These are phyloP conservation scores for Naganishia kalamii DNA, from an alignment of 768 basidiomycete species.

Conservation along the genomic window DNA sequence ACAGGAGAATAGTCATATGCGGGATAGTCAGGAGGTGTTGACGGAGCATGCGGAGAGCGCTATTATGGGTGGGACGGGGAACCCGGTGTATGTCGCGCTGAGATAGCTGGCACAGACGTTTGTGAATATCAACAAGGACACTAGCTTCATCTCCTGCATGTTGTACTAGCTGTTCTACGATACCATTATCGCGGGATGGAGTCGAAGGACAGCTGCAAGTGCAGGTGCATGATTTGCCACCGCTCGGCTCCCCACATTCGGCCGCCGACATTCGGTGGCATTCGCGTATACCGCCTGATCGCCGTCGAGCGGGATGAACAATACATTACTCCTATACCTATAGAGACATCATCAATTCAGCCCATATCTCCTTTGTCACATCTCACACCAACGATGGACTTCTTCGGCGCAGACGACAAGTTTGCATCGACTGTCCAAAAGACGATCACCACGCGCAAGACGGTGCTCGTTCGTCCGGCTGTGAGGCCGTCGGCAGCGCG, in stretches of 20 bases:
- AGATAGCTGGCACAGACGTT: slow-evolving; percentile 30
- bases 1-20: slow-evolving; percentile 29
- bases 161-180: too few relatives aligned
- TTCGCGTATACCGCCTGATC: too few relatives aligned
- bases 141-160: too few relatives aligned
- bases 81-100: slow-evolving; percentile 30
- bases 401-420: slow-evolving; percentile 2
- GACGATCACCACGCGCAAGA: slow-evolving; percentile 8
- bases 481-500: not conserved
- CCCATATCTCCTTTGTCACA: not conserved
- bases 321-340: too few relatives aligned
- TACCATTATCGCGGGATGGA: too few relatives aligned
- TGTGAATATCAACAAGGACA: slow-evolving; percentile 32
- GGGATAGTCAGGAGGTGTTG: slow-evolving; percentile 39
- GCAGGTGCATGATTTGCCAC: too few relatives aligned
- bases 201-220: too few relatives aligned
- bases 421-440: not conserved
- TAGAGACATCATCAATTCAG: not conserved
- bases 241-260: too few relatives aligned
- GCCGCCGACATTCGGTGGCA: too few relatives aligned
- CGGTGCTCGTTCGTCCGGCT: not conserved
- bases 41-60: slow-evolving; percentile 27
- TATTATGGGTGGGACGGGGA: slow-evolving; percentile 26
- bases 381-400: slow-evolving; percentile 5
- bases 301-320: too few relatives aligned